Evolutionary conservation across 1,284 basidiomycete species (phyloP).

Genomic region (Jaminaea rosea): DNA sequence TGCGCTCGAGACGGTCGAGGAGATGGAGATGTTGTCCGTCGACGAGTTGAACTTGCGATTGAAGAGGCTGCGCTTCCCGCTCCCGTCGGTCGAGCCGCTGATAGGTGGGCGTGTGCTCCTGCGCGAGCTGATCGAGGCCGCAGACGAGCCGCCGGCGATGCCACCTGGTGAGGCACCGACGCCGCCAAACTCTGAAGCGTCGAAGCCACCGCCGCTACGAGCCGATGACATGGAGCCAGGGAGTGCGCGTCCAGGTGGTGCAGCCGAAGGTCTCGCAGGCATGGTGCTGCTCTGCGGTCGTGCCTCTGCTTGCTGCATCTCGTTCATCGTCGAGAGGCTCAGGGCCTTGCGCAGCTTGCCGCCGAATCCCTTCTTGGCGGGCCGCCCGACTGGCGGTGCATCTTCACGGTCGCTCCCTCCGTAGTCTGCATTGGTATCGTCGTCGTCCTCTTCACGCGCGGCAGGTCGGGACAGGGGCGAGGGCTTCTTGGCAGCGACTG

Average conservation of each 20-base stretch:
- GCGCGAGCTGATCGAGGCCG: conserved; percentile 36
- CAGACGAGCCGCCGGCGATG: conserved; percentile 19
- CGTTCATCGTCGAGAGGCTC: conserved; percentile 33
- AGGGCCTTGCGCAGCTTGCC: conserved; percentile 37
- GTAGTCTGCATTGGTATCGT: conserved; percentile 22
- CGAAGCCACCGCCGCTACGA: too few relatives aligned
- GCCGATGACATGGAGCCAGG: background rate
- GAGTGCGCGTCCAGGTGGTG: background rate
- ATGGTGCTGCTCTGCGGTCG: background rate
- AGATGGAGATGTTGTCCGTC: conserved; percentile 90
- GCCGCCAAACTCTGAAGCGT: too few relatives aligned
- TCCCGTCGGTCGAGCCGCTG: conserved; percentile 15
- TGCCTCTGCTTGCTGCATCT: conserved; percentile 15
- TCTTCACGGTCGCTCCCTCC: conserved; percentile 35
- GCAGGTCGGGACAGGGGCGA: conserved; percentile 32
- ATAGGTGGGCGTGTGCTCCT: conserved; percentile 32
- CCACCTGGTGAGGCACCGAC: background rate
- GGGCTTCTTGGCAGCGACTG: conserved; percentile 18
- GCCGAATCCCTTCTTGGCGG: conserved; percentile 29
- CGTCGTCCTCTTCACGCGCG: conserved; percentile 22
- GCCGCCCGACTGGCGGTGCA: background rate
- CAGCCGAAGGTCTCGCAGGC: conserved; percentile 8
- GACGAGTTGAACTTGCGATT: conserved; percentile 83
- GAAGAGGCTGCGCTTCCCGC: conserved; percentile 58
- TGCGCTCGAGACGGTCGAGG: conserved; percentile 89